phyloP scores from a whole-genome alignment of 768 basidiomycete species.

The Leccinum arenicola region DNA sequence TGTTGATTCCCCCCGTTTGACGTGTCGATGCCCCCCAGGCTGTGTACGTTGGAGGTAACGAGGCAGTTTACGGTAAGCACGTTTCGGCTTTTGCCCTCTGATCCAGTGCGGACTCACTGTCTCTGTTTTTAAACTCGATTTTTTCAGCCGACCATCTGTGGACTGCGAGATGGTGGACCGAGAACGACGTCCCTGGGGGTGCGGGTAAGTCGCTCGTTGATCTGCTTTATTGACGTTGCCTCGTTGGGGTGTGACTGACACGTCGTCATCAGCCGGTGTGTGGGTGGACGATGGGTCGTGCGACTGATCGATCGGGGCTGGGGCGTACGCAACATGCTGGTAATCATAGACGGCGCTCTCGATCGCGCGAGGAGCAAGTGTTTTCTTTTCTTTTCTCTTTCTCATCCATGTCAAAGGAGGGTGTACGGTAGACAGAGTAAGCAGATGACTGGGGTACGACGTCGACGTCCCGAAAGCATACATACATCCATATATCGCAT shows the following conservation, averaged over 20 bases:
- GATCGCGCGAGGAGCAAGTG: not conserved
- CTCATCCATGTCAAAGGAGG: not conserved
- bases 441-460: not conserved
- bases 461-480: not conserved
- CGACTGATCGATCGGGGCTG: constrained; percentile 2
- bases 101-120: not conserved
- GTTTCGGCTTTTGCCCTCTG: not conserved
- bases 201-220: constrained; percentile 7
- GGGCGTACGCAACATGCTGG: too few species aligned
- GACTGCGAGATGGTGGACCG: constrained; percentile 52
- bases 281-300: constrained; percentile 38
- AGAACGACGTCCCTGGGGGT: constrained; percentile 37
- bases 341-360: not conserved
- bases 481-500: not conserved
- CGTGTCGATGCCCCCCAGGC: not conserved
- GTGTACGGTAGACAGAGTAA: not conserved
- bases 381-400: not conserved
- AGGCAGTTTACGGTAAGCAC: constrained; percentile 40
- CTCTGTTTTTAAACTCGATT: not conserved
- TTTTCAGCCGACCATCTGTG: constrained; percentile 42
- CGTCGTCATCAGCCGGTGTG: constrained; percentile 18
- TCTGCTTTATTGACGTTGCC: not conserved
- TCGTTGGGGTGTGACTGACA: not conserved
- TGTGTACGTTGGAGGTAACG: constrained; percentile 38
- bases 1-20: not conserved